Evolutionary conservation across 106 monocot species (phyloP).

Genomic region (Phalaenopsis aphrodite): DNA sequence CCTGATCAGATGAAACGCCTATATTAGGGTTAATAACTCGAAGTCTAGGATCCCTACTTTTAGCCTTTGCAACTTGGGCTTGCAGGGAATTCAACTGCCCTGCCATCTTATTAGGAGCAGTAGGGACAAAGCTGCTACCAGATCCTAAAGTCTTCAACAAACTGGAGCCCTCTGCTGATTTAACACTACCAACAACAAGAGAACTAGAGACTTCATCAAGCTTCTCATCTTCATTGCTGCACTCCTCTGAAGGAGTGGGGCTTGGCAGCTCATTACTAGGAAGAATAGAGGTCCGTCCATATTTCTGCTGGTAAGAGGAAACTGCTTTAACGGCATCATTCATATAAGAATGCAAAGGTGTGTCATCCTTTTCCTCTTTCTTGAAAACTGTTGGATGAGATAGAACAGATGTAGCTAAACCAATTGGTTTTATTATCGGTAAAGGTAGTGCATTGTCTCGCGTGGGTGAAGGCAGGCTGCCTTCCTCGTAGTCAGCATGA

Average conservation of each 20-base stretch:
- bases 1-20: constrained; percentile 9
- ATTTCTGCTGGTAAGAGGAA: constrained; percentile 80
- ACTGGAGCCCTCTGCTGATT: not conserved
- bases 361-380: constrained; percentile 7
- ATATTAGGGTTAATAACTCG: constrained; percentile 37
- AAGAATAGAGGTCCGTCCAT: constrained; percentile 35
- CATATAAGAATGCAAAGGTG: constrained; percentile 31
- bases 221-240: constrained; percentile 32
- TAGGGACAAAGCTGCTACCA: constrained; percentile 6
- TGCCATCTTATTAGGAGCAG: constrained; percentile 10
- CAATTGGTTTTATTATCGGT: constrained; percentile 24
- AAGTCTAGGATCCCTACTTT: constrained; percentile 86
- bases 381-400: constrained; percentile 12
- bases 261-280: constrained; percentile 57
- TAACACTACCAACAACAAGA: constrained; percentile 8
- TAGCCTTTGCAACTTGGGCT: constrained; percentile 32
- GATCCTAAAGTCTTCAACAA: constrained; percentile 9
- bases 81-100: constrained; percentile 6
- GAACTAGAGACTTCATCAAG: constrained; percentile 71
- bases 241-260: constrained; percentile 92
- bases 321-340: constrained; percentile 75
- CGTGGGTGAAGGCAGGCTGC: constrained; percentile 88
- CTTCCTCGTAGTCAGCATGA: constrained; percentile 83
- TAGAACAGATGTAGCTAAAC: constrained; percentile 13
- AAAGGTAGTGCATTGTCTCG: constrained; percentile 34